Evolutionary conservation across 371 early-diverging fungal species (phyloP).

Genomic region (Mortierella sp.): DNA sequence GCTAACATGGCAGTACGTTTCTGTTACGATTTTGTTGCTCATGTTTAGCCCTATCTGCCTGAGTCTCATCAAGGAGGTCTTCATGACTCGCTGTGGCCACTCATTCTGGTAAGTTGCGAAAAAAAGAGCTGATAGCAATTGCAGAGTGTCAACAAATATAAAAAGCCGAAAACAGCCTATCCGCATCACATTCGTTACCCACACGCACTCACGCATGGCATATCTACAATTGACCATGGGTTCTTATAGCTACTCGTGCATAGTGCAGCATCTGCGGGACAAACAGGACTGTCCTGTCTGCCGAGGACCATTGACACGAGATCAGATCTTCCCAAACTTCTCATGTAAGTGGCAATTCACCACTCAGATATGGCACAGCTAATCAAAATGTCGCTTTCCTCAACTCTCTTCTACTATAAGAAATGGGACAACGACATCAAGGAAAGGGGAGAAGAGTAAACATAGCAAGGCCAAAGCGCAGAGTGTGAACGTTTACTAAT

Average conservation of each 20-base stretch:
- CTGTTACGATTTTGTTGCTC: not conserved
- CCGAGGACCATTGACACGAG: slow-evolving; percentile 62
- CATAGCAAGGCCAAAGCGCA: not conserved
- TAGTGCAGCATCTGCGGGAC: slow-evolving; percentile 72
- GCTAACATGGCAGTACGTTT: not conserved
- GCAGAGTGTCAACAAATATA: not conserved
- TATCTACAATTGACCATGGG: not conserved
- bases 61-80: slow-evolving; percentile 79
- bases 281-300: slow-evolving; percentile 83
- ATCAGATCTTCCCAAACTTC: slow-evolving; percentile 88
- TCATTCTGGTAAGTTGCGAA: slow-evolving; percentile 80
- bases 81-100: slow-evolving; percentile 87
- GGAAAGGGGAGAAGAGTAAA: not conserved
- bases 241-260: slow-evolving; percentile 75
- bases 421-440: not conserved
- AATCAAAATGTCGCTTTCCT: not conserved
- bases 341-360: slow-evolving; percentile 63
- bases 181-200: not conserved
- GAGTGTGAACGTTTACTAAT: slow-evolving; percentile 22
- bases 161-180: not conserved
- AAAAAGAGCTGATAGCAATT: not conserved
- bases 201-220: not conserved
- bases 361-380: not conserved
- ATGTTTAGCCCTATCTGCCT: slow-evolving; percentile 79
- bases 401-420: not conserved